Evolutionary conservation across 495 filamentous ascomycete genomes (phyloP).

Genomic region (Neurospora terricola): DNA sequence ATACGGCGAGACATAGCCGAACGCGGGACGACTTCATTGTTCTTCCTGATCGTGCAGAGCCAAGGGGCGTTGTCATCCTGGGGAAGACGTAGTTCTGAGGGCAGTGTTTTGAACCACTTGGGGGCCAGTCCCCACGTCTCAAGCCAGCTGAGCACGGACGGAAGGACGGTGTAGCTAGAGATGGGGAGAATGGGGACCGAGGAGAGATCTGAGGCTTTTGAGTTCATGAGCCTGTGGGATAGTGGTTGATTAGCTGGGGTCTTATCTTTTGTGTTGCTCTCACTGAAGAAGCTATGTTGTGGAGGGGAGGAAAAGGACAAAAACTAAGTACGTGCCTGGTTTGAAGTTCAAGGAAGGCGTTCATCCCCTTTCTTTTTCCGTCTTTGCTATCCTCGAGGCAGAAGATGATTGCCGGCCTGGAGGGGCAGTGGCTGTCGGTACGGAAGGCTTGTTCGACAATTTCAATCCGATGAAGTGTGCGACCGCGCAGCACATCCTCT

Average conservation of each 20-base stretch:
- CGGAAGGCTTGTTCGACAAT: background rate
- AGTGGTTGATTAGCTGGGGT: background rate
- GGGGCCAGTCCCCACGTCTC: background rate
- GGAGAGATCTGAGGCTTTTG: background rate
- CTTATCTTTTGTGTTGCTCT: background rate
- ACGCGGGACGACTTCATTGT: background rate
- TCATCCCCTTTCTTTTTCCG: background rate
- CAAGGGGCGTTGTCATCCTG: background rate
- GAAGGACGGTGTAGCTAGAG: background rate
- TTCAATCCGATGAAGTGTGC: background rate
- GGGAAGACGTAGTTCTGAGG: background rate
- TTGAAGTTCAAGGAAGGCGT: background rate
- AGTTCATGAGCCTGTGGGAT: background rate
- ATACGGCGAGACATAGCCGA: background rate
- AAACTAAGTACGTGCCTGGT: background rate
- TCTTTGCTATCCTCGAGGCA: background rate
- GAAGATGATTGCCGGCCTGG: background rate
- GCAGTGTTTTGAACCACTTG: background rate
- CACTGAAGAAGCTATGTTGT: background rate
- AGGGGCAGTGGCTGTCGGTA: background rate
- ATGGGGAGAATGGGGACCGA: background rate
- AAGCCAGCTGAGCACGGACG: background rate
- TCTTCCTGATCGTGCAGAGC: background rate
- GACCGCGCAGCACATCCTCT: background rate
- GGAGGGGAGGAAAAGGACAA: background rate